Base-by-base conservation (phyloP, 2,329 filamentous ascomycete genomes). In the Amauroascus niger region DNA sequence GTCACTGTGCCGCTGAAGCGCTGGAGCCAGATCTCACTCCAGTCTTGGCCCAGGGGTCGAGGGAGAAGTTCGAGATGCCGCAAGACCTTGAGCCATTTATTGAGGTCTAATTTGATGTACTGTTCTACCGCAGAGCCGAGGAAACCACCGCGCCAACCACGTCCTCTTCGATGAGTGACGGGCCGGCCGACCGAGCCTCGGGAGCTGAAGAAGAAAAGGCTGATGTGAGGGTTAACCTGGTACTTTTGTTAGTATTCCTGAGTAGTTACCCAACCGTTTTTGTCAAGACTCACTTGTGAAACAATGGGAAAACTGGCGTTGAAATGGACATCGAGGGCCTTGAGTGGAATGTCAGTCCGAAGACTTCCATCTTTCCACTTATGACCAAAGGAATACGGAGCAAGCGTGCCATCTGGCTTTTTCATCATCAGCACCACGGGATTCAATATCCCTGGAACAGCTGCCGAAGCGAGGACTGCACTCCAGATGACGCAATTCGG, bases 401-500 rank as follows among this genome's bases (percentile, higher is more conserved):
- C 81, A 3, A 98, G 76, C 1, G 76, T 82, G 1, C 89, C 90
- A 56, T 89, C 80, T 16, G 78, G 76, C 51, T 79, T 86, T 73
- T 95, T 95, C 76, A 82, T 83, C 84, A 95, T 90, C 75, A 88
- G 87, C 6, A 98, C 81, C 1, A 98, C 91, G 0, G 93, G 93
- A 64, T 97, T 97, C 33, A 97, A 74, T 54, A 98, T 97, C 1
- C 93, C 93, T 0, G 93, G 93, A 0, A 98, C 93, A 3, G 93
- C 93, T 3, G 93, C 93, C 5, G 90, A 96, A 0, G 93, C 93
- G 43, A 98, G 74, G 2, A 97, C 89, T 1, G 93, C 91, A 9
- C 89, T 95, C 93, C 94, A 98, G 58, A 98, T 94, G 39, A 98
- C 93, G 65, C 93, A 98, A 72, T 98, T 89, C 0, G 93, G 93